A percentile compares a stretch with the other conserved stretches of the same genome.
Conservation (phyloP, 2,329 filamentous ascomycete genomes). For the Sporothrix euskadiensis region DNA sequence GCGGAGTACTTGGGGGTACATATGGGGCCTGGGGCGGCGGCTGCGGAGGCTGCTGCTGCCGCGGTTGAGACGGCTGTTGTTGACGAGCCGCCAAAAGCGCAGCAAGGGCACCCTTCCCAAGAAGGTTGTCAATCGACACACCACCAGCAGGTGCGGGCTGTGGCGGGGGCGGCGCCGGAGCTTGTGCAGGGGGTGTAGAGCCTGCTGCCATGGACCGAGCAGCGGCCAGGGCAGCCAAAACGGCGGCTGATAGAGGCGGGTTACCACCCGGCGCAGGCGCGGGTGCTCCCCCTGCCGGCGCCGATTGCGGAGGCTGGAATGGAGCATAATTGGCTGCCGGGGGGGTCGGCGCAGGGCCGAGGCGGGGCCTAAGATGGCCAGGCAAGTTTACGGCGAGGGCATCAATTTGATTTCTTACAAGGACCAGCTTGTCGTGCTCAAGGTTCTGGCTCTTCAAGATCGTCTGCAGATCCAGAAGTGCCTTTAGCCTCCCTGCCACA, state of each 20-base stretch:
- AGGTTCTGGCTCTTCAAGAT: conserved; percentile 76
- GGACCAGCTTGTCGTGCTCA: conserved; percentile 76
- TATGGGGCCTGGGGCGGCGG: conserved; percentile 47
- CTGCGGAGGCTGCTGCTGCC: conserved; percentile 42
- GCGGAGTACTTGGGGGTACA: not conserved
- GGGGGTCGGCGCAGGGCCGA: conserved; percentile 38
- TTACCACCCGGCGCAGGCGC: conserved; percentile 17
- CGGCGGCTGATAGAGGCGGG: conserved; percentile 28
- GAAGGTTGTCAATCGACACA: conserved; percentile 59
- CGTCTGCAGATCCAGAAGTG: conserved; percentile 80
- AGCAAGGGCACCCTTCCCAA: conserved; percentile 62
- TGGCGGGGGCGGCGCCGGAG: conserved; percentile 36
- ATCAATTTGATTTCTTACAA: conserved; percentile 82
- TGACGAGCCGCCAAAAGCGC: conserved; percentile 53
- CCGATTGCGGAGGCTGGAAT: conserved; percentile 38
- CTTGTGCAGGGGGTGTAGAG: conserved; percentile 25
- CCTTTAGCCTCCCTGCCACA: conserved; percentile 77
- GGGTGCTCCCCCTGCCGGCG: conserved; percentile 39
- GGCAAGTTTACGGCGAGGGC: conserved; percentile 68
- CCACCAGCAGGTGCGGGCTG: conserved; percentile 34
- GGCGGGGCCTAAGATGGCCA: conserved; percentile 45
- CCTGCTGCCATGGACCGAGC: conserved; percentile 32
- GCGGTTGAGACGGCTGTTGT: conserved; percentile 40
- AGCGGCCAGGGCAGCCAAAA: conserved; percentile 30
- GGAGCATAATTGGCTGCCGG: conserved; percentile 35